Conservation (phyloP, 148 eudicot species). For the Talinum fruticosum region DNA sequence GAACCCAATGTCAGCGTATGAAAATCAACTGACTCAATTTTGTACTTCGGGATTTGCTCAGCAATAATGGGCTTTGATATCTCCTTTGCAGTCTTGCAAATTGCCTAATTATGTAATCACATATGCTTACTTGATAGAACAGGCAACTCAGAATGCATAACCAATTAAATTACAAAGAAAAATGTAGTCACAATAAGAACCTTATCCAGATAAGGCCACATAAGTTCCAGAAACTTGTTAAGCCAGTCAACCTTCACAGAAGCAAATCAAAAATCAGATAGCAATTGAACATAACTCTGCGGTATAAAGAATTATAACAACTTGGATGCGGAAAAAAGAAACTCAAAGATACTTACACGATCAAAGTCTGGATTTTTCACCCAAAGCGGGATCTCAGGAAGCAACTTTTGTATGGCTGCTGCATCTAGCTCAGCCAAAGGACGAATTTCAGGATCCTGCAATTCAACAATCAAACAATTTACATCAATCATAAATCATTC, state of each 20-base stretch:
- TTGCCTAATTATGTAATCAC: conserved; percentile 45
- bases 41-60: conserved; percentile 89
- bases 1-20: conserved; percentile 68
- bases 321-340: not conserved
- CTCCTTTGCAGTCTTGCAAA: conserved; percentile 71
- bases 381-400: conserved; percentile 91
- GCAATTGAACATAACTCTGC: not conserved
- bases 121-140: not conserved
- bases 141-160: not conserved
- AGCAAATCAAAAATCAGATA: conserved; percentile 11
- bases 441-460: conserved; percentile 74
- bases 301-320: not conserved
- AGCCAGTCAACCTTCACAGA: conserved; percentile 83
- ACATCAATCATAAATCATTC: not conserved
- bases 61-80: conserved; percentile 74
- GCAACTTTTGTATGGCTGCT: conserved; percentile 41
- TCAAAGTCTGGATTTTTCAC: conserved; percentile 91
- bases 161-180: not conserved
- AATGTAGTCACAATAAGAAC: conserved; percentile 30
- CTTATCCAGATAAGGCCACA: conserved; percentile 99
- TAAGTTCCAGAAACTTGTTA: conserved; percentile 63
- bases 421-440: conserved; percentile 73
- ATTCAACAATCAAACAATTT: conserved; percentile 9
- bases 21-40: conserved; percentile 78
- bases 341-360: conserved; percentile 48